Evolutionary conservation across 2,329 filamentous ascomycete species (phyloP).

Genomic region (Trichoderma breve): DNA sequence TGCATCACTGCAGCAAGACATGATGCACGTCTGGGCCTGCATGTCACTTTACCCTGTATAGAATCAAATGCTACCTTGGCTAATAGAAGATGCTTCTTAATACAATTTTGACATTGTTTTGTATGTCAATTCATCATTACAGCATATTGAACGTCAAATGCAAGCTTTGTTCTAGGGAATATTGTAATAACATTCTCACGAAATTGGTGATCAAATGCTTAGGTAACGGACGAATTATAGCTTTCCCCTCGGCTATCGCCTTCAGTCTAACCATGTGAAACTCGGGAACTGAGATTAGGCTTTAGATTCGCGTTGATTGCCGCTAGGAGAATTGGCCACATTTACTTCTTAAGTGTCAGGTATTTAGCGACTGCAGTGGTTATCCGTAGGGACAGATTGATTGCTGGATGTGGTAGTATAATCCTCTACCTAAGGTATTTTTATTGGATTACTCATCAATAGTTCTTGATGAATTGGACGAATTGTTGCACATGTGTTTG

Average conservation of each 20-base stretch:
- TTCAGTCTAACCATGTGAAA: neutral
- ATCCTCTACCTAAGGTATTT: neutral
- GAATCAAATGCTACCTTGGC: neutral
- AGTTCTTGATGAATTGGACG: neutral
- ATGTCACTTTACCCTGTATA: neutral
- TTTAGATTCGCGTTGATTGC: neutral
- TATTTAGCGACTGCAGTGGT: neutral
- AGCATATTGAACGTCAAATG: neutral
- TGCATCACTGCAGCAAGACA: neutral
- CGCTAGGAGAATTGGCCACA: neutral
- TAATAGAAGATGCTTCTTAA: neutral
- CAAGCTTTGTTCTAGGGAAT: neutral
- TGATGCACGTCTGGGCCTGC: neutral
- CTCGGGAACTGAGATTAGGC: neutral
- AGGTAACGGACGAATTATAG: neutral
- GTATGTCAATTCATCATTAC: neutral
- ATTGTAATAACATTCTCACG: neutral
- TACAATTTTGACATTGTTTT: neutral
- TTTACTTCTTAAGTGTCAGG: neutral
- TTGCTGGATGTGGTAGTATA: neutral
- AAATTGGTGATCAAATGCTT: neutral
- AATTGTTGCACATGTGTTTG: neutral
- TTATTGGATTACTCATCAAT: neutral
- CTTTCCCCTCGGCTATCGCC: neutral
- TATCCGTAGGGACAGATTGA: neutral